Evolutionary conservation across 495 filamentous ascomycete species (phyloP).

Genomic region (Podospora pseudopauciseta): DNA sequence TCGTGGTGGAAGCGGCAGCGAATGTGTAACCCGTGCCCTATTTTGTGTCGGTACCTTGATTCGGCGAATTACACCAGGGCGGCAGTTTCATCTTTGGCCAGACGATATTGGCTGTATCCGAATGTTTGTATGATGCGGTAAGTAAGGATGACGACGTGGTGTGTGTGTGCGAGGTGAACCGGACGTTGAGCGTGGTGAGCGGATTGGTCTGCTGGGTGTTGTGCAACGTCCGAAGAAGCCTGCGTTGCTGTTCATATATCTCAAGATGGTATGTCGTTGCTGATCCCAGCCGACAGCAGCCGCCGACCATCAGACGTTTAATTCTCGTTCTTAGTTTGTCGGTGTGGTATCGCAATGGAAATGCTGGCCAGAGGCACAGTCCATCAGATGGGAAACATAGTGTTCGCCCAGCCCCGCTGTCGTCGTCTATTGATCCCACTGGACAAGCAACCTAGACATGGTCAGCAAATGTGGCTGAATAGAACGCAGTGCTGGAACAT

Average conservation of each 20-base stretch:
- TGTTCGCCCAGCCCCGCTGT: not conserved
- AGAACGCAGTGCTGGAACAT: not conserved
- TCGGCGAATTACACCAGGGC: not conserved
- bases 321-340: not conserved
- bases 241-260: not conserved
- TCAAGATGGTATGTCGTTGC: not conserved
- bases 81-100: constrained; percentile 1
- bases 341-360: not conserved
- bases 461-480: not conserved
- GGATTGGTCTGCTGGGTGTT: not conserved
- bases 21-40: constrained; percentile 2
- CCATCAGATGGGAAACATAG: not conserved
- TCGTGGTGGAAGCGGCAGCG: not conserved
- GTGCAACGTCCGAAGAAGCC: constrained; percentile 2
- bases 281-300: not conserved
- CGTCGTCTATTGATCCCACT: not conserved
- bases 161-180: not conserved
- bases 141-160: not conserved
- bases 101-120: constrained; percentile 1
- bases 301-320: not conserved
- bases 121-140: not conserved
- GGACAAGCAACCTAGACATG: not conserved
- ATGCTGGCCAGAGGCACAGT: not conserved
- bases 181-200: not conserved
- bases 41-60: not conserved